Evolutionary conservation across 2,329 filamentous ascomycete genomes (phyloP).

Genomic region (Hypocrella siamensis): DNA sequence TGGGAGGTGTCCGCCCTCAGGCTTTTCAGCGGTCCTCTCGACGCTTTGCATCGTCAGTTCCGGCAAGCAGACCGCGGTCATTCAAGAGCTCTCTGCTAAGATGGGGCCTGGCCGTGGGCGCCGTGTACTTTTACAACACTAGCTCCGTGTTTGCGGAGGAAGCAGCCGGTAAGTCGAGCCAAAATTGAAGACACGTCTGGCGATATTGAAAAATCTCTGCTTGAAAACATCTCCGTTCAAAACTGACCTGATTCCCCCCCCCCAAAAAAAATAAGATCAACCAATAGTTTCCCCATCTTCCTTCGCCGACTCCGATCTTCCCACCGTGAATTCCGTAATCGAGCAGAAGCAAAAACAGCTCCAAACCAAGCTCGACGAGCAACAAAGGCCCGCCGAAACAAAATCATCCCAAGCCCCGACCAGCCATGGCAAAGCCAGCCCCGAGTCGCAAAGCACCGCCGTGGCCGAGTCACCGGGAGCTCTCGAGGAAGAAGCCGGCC

Average conservation of each 20-base stretch:
- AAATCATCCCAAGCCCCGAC: not conserved
- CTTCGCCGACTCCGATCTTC: slow-evolving; percentile 41
- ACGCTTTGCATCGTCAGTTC: slow-evolving; percentile 32
- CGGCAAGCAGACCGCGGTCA: slow-evolving; percentile 53
- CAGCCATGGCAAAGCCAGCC: not conserved
- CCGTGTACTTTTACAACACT: slow-evolving; percentile 90
- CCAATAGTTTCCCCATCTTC: slow-evolving; percentile 26
- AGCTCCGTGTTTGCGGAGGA: slow-evolving; percentile 78
- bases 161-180: slow-evolving; percentile 45
- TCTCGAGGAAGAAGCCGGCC: slow-evolving; percentile 65
- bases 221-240: too few relatives aligned
- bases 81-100: slow-evolving; percentile 66
- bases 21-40: slow-evolving; percentile 23
- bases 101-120: slow-evolving; percentile 60
- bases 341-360: slow-evolving; percentile 43
- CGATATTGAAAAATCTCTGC: too few relatives aligned
- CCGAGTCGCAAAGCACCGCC: slow-evolving; percentile 9
- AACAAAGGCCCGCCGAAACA: not conserved
- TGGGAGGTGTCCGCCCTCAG: slow-evolving; percentile 24
- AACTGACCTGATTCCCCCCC: not conserved
- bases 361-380: slow-evolving; percentile 12
- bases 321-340: slow-evolving; percentile 51
- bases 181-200: too few relatives aligned
- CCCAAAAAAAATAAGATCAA: slow-evolving; percentile 2
- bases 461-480: slow-evolving; percentile 26